Percentiles rank a stretch among this genome's conserved stretches.
phyloP scores from a whole-genome alignment of 2,329 filamentous ascomycete species.

The Fusarium sp. region DNA sequence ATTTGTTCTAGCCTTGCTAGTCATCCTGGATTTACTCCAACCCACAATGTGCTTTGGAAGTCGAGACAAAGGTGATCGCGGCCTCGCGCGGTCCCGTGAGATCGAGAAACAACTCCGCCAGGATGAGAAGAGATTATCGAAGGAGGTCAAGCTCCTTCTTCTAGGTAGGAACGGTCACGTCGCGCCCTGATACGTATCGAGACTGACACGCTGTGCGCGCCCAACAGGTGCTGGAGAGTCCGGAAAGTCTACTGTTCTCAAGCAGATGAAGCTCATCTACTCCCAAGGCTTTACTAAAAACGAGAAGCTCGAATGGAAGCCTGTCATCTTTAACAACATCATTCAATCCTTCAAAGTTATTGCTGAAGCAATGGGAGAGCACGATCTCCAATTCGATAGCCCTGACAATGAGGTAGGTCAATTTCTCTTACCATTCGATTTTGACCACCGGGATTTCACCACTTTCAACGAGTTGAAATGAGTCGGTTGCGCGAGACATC shows the following conservation, averaged over 20 bases:
- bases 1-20: neutral
- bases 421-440: conserved; percentile 1
- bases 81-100: conserved; percentile 71
- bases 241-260: conserved; percentile 93
- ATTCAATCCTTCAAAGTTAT: conserved; percentile 92
- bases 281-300: conserved; percentile 88
- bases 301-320: conserved; percentile 93
- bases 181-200: neutral
- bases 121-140: conserved; percentile 87
- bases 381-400: conserved; percentile 81
- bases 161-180: conserved; percentile 69
- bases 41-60: conserved; percentile 72
- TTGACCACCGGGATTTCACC: neutral
- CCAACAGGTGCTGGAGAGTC: conserved; percentile 85
- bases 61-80: conserved; percentile 62
- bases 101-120: conserved; percentile 87
- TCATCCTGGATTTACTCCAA: conserved; percentile 4
- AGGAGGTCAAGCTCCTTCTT: conserved; percentile 93
- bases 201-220: conserved; percentile 29
- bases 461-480: neutral
- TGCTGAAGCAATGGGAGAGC: conserved; percentile 89
- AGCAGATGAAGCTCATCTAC: conserved; percentile 99
- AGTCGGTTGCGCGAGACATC: conserved; percentile 36
- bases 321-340: conserved; percentile 95
- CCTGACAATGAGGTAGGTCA: conserved; percentile 79